Base-by-base conservation (phyloP, 352 stramenopile species). In the Peronospora destructor region DNA sequence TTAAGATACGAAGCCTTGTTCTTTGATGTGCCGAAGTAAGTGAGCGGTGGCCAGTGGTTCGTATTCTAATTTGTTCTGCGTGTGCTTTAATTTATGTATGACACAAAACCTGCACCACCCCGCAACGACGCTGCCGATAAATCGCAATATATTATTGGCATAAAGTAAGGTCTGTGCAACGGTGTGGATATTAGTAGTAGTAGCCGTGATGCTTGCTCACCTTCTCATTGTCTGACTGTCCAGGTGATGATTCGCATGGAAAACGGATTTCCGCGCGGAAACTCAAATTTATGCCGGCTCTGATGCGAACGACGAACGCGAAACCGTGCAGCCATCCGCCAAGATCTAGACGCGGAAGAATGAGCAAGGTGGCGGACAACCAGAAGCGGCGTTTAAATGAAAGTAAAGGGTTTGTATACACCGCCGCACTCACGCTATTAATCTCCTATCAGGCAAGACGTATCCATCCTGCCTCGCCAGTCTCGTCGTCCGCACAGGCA, bases 191-290 rank as follows among this genome's bases (percentile, higher is more conserved):
- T 10, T 32, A 6, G 16, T 29, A 14, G 3, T 17, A 13, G 21
- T 25, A 10, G 14, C 19, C 13, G 33, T 43, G 19, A 17, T 21
- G n/a, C 25, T 66, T 19, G 21, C 16, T 26, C n/a, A 4, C 19
- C 19, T n/a, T 49, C 14, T 49, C n/a, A n/a, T n/a, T n/a, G n/a
- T n/a, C n/a, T 32, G 6, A 16, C n/a, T 38, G 28, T 14, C 13
- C 48, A 84, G 77, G 72, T 86, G 28, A 84, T 74, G 62, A 88
- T 88, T 41, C 71, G 77, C 42, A 80, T 89, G 64, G 72, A 88
- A 55, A 89, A 85, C 41, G 74, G 77, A 35, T 72, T n/a, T 84
- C 38, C 74, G 86, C 28, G 70, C 68, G 10, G 75, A 84, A 43
- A 23, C 59, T 59, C 48, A 81, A 77, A 39, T 56, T 80, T 49